phyloP scores from a whole-genome alignment of 75 land plant genomes.

The Adiantum capillusveneris region DNA sequence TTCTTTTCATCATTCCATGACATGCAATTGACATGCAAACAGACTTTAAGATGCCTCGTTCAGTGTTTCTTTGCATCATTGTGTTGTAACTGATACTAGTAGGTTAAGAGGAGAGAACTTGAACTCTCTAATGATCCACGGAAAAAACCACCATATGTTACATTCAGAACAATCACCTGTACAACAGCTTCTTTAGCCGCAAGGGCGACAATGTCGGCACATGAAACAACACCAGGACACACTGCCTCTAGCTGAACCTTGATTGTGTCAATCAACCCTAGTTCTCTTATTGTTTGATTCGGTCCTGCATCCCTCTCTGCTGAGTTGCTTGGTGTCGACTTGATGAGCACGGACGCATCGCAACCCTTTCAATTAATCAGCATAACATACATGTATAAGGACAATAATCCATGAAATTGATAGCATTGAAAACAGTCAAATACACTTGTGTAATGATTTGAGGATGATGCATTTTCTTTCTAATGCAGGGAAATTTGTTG shows the following conservation, averaged over 20 bases:
- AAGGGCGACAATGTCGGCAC: constrained; percentile 73
- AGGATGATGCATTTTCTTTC: too few relatives aligned
- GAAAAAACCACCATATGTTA: background rate
- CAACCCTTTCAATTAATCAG: constrained; percentile 44
- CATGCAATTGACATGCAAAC: too few relatives aligned
- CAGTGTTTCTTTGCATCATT: too few relatives aligned
- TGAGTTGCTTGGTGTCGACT: constrained; percentile 44
- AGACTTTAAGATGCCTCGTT: too few relatives aligned
- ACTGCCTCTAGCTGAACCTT: constrained; percentile 41
- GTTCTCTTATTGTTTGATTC: constrained; percentile 54
- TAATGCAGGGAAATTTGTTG: too few relatives aligned
- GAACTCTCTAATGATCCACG: background rate
- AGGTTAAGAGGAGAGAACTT: background rate
- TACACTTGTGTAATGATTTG: too few relatives aligned
- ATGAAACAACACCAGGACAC: constrained; percentile 72
- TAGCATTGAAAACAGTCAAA: too few relatives aligned
- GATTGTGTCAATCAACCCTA: constrained; percentile 43
- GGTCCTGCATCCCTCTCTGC: constrained; percentile 73
- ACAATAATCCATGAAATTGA: too few relatives aligned
- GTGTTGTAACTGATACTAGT: background rate
- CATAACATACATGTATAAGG: too few relatives aligned
- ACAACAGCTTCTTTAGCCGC: constrained; percentile 58
- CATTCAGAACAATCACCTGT: constrained; percentile 24
- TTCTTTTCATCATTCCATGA: too few relatives aligned
- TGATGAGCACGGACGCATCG: constrained; percentile 67